phyloP scores from a whole-genome alignment of 305 asterid species.

The Fraxinus baroniana region DNA sequence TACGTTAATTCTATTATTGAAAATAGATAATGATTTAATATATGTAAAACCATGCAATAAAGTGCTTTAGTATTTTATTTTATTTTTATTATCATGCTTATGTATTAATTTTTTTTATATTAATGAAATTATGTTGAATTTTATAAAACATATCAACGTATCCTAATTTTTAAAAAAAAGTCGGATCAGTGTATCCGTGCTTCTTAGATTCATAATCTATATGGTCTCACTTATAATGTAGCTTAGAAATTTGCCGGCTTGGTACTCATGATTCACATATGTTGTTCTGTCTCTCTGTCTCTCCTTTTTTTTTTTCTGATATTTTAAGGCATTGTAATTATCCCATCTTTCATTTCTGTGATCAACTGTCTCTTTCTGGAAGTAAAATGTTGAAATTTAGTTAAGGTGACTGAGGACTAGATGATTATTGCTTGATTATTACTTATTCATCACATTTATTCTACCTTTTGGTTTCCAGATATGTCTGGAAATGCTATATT shows the following conservation, averaged over 20 bases:
- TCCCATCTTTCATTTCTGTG: neutral
- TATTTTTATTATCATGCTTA: neutral
- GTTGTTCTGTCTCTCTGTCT: neutral
- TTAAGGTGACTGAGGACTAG: neutral
- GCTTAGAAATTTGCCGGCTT: neutral
- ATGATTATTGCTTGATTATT: neutral
- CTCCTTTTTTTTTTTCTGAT: neutral
- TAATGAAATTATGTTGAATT: neutral
- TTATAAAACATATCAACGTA: neutral
- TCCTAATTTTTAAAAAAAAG: neutral
- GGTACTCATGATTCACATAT: conserved; percentile 1
- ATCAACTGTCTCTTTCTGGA: neutral
- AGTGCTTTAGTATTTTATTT: neutral
- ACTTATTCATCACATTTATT: neutral
- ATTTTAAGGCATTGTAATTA: neutral
- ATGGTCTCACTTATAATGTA: neutral
- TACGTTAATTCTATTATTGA: neutral
- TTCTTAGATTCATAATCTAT: neutral
- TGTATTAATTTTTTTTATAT: neutral
- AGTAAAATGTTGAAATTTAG: neutral
- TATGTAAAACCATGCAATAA: neutral
- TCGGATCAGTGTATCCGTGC: neutral
- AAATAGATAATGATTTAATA: neutral
- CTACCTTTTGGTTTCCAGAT: conserved; percentile 43
- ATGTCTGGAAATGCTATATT: conserved; percentile 93